phyloP scores from a whole-genome alignment of 192 early-diverging fungal genomes.

The Coemansia sp. region DNA sequence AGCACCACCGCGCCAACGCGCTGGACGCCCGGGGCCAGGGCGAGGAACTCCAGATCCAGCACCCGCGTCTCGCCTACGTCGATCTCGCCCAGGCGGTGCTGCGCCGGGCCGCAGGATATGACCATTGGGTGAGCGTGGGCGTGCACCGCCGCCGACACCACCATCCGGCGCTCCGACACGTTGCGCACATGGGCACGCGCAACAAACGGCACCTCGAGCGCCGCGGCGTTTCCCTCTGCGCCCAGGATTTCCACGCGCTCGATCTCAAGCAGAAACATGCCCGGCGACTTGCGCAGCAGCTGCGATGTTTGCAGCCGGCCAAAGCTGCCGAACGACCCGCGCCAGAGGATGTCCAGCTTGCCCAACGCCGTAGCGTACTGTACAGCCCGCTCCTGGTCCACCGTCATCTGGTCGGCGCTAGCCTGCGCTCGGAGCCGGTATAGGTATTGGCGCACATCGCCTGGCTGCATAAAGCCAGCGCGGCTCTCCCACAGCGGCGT shows the following conservation, averaged over 20 bases:
- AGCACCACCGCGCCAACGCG: conserved; percentile 81
- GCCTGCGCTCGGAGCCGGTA: conserved; percentile 77
- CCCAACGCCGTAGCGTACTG: conserved; percentile 83
- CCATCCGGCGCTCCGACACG: conserved; percentile 42
- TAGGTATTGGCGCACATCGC: conserved; percentile 91
- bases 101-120: conserved; percentile 40
- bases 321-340: conserved; percentile 84
- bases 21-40: conserved; percentile 83
- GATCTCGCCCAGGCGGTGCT: conserved; percentile 63
- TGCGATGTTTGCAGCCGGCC: conserved; percentile 94
- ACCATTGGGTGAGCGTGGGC: conserved; percentile 33
- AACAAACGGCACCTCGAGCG: conserved; percentile 39
- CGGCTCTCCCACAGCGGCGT: conserved; percentile 31
- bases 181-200: conserved; percentile 41
- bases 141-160: conserved; percentile 21
- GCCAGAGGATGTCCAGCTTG: conserved; percentile 96
- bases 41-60: conserved; percentile 77
- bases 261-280: conserved; percentile 54
- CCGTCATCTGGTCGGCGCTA: conserved; percentile 50
- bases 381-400: conserved; percentile 35
- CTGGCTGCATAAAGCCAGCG: conserved; percentile 56
- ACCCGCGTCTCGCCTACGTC: conserved; percentile 62
- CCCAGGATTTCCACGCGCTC: conserved; percentile 19
- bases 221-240: neutral
- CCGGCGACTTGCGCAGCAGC: conserved; percentile 79